A percentile compares a stretch with the other conserved stretches of the same genome.
Evolutionary conservation across 1,139 yeast species (phyloP).

Genomic region (Nakaseomyces sp.): DNA sequence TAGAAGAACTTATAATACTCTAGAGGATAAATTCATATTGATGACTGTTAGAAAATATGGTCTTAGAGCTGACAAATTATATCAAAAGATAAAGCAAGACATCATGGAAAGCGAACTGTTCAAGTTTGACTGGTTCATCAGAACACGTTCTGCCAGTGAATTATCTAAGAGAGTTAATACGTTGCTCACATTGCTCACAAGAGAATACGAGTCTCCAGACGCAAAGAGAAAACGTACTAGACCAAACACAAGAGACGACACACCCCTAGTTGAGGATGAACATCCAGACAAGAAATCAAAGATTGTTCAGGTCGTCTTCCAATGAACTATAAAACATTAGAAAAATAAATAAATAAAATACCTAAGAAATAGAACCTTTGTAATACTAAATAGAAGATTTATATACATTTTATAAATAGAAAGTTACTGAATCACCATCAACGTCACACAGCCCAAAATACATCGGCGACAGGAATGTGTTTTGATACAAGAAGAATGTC

Average conservation of each 20-base stretch:
- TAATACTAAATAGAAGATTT: not conserved
- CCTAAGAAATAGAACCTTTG: not conserved
- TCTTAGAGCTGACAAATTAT: conserved; percentile 56
- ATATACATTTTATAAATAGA: not conserved
- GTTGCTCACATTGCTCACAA: conserved; percentile 62
- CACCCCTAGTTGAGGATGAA: not conserved
- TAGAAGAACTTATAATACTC: conserved; percentile 69
- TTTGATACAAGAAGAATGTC: too few relatives aligned
- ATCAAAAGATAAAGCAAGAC: conserved; percentile 70
- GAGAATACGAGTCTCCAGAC: conserved; percentile 71
- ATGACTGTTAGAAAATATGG: conserved; percentile 72
- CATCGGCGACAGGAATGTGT: too few relatives aligned
- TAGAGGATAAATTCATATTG: conserved; percentile 78
- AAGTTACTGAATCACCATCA: too few relatives aligned
- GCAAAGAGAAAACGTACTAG: conserved; percentile 21
- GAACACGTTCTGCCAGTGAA: conserved; percentile 78
- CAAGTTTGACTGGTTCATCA: conserved; percentile 82
- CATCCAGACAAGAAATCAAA: not conserved
- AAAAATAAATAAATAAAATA: not conserved
- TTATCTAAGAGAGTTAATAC: conserved; percentile 76
- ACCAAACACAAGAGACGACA: conserved; percentile 2
- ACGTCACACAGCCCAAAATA: too few relatives aligned
- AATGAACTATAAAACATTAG: not conserved
- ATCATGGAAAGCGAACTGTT: conserved; percentile 65
- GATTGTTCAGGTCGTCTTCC: conserved; percentile 1